These are phyloP conservation scores for Boletus patriciae DNA, from an alignment of 768 basidiomycete genomes.

Conservation along the genomic window DNA sequence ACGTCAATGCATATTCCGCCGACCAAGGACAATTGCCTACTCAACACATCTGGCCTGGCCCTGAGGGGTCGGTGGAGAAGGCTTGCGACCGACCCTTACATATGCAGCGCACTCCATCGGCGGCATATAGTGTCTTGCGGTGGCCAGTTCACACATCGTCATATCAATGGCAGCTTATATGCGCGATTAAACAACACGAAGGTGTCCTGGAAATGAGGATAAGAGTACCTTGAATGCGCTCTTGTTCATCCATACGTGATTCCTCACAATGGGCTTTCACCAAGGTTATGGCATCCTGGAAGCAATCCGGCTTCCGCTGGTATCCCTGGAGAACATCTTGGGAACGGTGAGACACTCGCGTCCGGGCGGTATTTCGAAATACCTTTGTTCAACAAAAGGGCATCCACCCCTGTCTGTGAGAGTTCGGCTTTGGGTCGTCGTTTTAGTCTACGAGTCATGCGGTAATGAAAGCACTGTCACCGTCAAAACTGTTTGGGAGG, in stretches of 20 bases:
- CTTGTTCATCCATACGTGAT: slow-evolving; percentile 58
- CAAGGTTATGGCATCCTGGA: slow-evolving; percentile 49
- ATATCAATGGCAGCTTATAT: slow-evolving; percentile 68
- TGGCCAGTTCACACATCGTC: slow-evolving; percentile 79
- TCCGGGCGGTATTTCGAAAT: slow-evolving; percentile 6
- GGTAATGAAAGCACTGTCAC: slow-evolving; percentile 16
- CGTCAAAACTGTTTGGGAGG: slow-evolving; percentile 22
- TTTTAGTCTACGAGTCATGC: slow-evolving; percentile 11
- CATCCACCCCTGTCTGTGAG: slow-evolving; percentile 21
- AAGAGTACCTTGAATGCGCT: slow-evolving; percentile 56
- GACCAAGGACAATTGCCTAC: slow-evolving; percentile 32
- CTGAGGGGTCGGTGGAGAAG: slow-evolving; percentile 10
- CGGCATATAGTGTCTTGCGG: slow-evolving; percentile 62
- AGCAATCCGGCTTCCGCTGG: slow-evolving; percentile 59
- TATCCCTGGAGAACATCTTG: slow-evolving; percentile 46
- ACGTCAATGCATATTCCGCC: slow-evolving; percentile 3
- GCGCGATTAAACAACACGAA: slow-evolving; percentile 15
- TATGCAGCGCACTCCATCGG: slow-evolving; percentile 60
- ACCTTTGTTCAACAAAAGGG: slow-evolving; percentile 18
- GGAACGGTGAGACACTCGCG: slow-evolving; percentile 9
- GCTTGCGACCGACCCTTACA: slow-evolving; percentile 3
- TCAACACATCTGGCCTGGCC: slow-evolving; percentile 52
- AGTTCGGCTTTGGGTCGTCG: slow-evolving; percentile 16
- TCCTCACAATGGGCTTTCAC: slow-evolving; percentile 54
- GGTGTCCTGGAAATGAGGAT: background rate